phyloP scores from a whole-genome alignment of 768 basidiomycete species.

The Boletus sp. region DNA sequence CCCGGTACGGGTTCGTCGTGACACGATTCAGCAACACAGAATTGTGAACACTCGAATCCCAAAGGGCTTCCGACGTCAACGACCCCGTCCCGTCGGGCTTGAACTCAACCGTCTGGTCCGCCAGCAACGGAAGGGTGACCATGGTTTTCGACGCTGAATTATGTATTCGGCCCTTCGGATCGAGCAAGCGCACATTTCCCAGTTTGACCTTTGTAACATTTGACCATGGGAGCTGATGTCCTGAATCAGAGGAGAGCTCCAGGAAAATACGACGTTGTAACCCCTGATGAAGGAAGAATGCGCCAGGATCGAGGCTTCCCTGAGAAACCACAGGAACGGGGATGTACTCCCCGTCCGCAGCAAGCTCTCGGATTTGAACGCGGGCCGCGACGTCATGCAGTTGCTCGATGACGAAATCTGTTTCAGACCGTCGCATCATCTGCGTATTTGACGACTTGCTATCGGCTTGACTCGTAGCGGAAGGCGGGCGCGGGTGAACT shows the following conservation, averaged over 20 bases:
- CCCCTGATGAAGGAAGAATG: slow-evolving; percentile 89
- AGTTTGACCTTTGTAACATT: slow-evolving; percentile 72
- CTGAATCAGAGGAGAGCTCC: slow-evolving; percentile 81
- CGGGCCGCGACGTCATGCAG: slow-evolving; percentile 88
- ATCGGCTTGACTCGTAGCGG: slow-evolving; percentile 31
- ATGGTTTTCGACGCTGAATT: slow-evolving; percentile 71
- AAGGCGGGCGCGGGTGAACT: slow-evolving; percentile 38
- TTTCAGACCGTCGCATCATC: slow-evolving; percentile 91
- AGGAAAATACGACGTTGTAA: slow-evolving; percentile 81
- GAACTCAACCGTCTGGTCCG: slow-evolving; percentile 72
- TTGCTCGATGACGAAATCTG: slow-evolving; percentile 85
- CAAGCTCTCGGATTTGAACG: slow-evolving; percentile 84
- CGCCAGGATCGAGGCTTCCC: slow-evolving; percentile 73
- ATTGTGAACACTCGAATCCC: slow-evolving; percentile 93
- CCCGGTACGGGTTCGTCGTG: slow-evolving; percentile 71
- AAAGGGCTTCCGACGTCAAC: slow-evolving; percentile 68
- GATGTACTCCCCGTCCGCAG: slow-evolving; percentile 76
- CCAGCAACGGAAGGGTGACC: slow-evolving; percentile 69
- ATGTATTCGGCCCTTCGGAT: slow-evolving; percentile 77
- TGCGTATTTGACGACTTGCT: slow-evolving; percentile 44
- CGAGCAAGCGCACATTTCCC: slow-evolving; percentile 82
- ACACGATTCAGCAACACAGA: slow-evolving; percentile 83
- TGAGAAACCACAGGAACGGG: slow-evolving; percentile 82
- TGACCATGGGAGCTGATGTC: slow-evolving; percentile 84
- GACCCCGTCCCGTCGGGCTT: slow-evolving; percentile 78